Percentiles rank a stretch among this genome's conserved stretches.
These are phyloP conservation scores for Eucalyptus caleyi DNA, from an alignment of 345 rosid species.

Conservation along the genomic window DNA sequence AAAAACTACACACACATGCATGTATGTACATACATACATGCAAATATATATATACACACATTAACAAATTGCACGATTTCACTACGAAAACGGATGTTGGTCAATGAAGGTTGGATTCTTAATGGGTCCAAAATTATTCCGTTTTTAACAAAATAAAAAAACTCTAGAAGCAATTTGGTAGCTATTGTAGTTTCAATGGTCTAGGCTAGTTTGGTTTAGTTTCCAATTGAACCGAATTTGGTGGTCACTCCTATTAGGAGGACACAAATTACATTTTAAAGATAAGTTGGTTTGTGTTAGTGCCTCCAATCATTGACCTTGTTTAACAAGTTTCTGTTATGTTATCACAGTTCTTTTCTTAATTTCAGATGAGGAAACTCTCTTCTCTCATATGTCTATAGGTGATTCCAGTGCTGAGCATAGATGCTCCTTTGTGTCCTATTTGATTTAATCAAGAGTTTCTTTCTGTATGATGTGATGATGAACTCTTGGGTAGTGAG, in stretches of 20 bases:
- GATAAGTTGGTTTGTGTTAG: fast-evolving
- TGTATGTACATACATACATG: too few relatives aligned
- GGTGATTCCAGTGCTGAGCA: not conserved
- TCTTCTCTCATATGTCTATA: not conserved
- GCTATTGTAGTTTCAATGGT: not conserved
- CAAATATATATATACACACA: fast-evolving
- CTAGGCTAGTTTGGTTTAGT: fast-evolving
- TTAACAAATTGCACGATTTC: not conserved
- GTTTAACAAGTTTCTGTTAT: not conserved
- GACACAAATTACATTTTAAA: not conserved
- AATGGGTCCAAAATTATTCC: not conserved
- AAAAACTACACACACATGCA: not conserved
- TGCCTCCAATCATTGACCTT: not conserved
- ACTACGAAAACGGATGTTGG: fast-evolving
- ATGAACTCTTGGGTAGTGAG: not conserved
- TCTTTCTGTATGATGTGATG: not conserved
- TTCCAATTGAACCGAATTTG: not conserved
- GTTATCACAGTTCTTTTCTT: not conserved
- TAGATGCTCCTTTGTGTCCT: not conserved
- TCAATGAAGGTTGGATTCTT: not conserved
- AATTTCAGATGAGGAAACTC: not conserved
- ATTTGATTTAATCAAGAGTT: not conserved
- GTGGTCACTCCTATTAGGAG: not conserved
- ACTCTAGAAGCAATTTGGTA: not conserved
- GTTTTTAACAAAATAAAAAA: not conserved